Base-by-base conservation (phyloP, 2,329 filamentous ascomycete genomes). In the Dothideomycetes sp. region DNA sequence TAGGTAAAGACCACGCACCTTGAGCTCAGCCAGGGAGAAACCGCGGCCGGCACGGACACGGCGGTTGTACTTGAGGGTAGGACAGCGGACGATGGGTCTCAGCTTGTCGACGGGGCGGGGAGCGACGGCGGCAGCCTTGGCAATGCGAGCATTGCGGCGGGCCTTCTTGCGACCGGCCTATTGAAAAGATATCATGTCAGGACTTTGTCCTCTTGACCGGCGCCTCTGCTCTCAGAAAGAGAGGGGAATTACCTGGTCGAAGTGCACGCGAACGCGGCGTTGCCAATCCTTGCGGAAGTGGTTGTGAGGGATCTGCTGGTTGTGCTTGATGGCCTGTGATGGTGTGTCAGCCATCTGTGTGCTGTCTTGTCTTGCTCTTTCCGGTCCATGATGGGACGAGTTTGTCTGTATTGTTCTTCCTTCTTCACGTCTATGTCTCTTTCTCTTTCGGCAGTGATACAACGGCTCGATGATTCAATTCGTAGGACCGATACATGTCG, bases 221-320 rank as follows among this genome's bases (percentile, higher is more conserved):
- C 67, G 68, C 68, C 67, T 64, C 66, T 64, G 58, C 67, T 69
- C 67, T 70, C 66, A 68, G 49, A 43, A 48, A 47, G 64, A 69
- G 61, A 67, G 66, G 70, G 70, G 65, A 69, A 63, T 73, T 89
- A 94, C 89, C 87, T 96, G 91, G 78, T 98, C 87, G 76, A 98
- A 98, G 80, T 98, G 91, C 72, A 85, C 84, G 74, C 87, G 85
- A 67, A 98, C 91, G 74, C 88, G 85, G 75, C 87, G 85, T 74
- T 96, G 88, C 91, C 91, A 98, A 79, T 98, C 88, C 86, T 94
- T 95, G 75, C 86, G 88, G 85, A 94, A 94, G 69, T 95, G 88
- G 80, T 93, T 94, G 80, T 89, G 84, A 68, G 84, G 82, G 71
- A 95, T 82, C 77, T 89, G 84, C 78, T 95, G 87, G 77, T 96